Base-by-base conservation (phyloP, 176 grass and related monocot genomes). In the Secale cereale region DNA sequence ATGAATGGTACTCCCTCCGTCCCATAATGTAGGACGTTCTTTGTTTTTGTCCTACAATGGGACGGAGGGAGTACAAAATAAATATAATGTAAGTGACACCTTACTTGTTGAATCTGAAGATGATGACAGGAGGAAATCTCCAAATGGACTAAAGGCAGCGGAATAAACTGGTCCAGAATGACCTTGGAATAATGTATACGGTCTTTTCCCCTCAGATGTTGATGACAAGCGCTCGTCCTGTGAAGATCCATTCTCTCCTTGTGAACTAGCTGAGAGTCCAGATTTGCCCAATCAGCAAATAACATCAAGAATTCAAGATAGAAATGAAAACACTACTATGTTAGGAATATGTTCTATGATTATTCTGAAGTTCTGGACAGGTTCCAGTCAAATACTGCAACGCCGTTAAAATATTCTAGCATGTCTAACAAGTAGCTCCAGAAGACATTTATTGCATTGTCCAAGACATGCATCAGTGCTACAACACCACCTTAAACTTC, bases 71-170 rank as follows among this genome's bases (percentile, higher is more conserved):
- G 41, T 45, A 69, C 17, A 81, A 89, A 80, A 73, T 80, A 64
- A 89, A 59, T 23, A 76, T 9, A 70, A 60, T 26, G 27, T 30
- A 15, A 75, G 70, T 30, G 39, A 78, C 68, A 27, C 41, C 81
- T 92, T 92, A 98, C 97, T 85, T 88, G 97, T 98, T 20, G 87
- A 95, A 31, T 98, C 97, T 87, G 97, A 98, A 78, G 97, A 98
- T 37, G 93, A 91, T 11, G 97, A 95, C 67, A 98, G 60, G 68
- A 98, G 87, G 87, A 91, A 98, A 89, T 98, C 93, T 59, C 93
- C 97, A 85, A 94, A 90, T 74, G 91, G 97, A 32, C 91, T 95
- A 75, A 98, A 98, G 30, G 93, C 87, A 10, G 86, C 86, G 3
- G 97, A 98, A 90, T 95, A 94, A 87, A 98, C 91, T 81, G 97